Evolutionary conservation across 768 basidiomycete species (phyloP).

Genomic region (Hypholoma fasciculare): DNA sequence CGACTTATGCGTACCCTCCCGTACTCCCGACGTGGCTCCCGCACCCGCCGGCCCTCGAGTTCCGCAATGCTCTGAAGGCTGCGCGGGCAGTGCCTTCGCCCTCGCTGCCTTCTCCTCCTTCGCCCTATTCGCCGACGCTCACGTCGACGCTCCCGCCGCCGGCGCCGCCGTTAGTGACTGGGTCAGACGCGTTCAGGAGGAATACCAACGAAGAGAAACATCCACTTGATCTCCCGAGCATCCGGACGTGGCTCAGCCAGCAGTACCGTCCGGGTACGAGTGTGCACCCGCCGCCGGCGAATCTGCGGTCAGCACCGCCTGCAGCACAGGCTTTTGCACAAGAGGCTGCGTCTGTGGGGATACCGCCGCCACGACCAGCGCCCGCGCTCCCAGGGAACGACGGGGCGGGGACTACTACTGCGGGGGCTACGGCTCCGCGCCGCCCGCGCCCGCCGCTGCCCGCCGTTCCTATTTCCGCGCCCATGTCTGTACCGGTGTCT

Average conservation of each 20-base stretch:
- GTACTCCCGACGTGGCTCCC: too few relatives aligned
- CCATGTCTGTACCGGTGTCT: not conserved
- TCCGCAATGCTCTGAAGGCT: too few relatives aligned
- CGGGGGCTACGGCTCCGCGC: not conserved
- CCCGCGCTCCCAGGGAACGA: not conserved
- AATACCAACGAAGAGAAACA: not conserved
- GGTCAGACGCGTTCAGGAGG: too few relatives aligned
- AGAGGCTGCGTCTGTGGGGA: too few relatives aligned
- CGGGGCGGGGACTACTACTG: too few relatives aligned
- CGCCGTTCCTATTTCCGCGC: not conserved
- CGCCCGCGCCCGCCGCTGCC: conserved; percentile 1
- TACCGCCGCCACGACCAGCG: not conserved
- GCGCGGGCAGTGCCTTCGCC: too few relatives aligned
- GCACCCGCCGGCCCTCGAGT: too few relatives aligned
- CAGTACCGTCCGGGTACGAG: not conserved
- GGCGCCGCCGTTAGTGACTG: not conserved
- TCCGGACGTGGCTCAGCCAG: not conserved
- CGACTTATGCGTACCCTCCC: too few relatives aligned
- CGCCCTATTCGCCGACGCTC: not conserved
- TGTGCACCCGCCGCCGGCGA: too few relatives aligned
- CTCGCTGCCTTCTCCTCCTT: not conserved
- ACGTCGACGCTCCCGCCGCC: not conserved
- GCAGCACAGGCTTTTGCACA: too few relatives aligned
- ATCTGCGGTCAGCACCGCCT: too few relatives aligned
- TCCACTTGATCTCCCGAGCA: not conserved